phyloP scores from a whole-genome alignment of 2,329 filamentous ascomycete species.

The Trichoderma aggressivum region DNA sequence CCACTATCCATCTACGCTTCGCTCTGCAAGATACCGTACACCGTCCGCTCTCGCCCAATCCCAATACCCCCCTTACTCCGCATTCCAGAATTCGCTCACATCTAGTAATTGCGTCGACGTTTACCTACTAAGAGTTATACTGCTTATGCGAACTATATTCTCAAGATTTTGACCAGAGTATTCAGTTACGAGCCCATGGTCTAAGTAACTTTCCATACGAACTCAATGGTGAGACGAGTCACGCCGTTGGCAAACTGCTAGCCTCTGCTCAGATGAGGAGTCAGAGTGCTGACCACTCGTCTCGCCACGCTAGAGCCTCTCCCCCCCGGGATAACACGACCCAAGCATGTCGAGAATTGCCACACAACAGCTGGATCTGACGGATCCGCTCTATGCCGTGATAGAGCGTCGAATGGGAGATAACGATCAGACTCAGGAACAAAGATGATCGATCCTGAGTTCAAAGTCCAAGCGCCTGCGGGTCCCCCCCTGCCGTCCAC shows the following conservation, averaged over 20 bases:
- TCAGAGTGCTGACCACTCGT: not conserved
- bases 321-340: not conserved
- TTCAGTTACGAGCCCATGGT: not conserved
- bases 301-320: not conserved
- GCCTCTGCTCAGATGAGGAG: not conserved
- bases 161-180: not conserved
- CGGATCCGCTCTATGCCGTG: not conserved
- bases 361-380: not conserved
- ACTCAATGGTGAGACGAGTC: not conserved
- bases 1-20: not conserved
- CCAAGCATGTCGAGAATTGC: not conserved
- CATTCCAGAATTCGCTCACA: not conserved
- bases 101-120: not conserved
- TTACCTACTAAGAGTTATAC: not conserved
- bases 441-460: not conserved
- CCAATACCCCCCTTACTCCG: not conserved
- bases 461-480: not conserved
- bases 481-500: not conserved
- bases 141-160: not conserved
- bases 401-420: not conserved
- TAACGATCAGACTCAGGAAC: not conserved
- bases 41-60: not conserved
- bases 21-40: not conserved
- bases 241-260: not conserved
- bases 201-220: not conserved